These are phyloP conservation scores for Pyrenochaeta sp. DNA, from an alignment of 2,329 filamentous ascomycete genomes.

Conservation along the genomic window DNA sequence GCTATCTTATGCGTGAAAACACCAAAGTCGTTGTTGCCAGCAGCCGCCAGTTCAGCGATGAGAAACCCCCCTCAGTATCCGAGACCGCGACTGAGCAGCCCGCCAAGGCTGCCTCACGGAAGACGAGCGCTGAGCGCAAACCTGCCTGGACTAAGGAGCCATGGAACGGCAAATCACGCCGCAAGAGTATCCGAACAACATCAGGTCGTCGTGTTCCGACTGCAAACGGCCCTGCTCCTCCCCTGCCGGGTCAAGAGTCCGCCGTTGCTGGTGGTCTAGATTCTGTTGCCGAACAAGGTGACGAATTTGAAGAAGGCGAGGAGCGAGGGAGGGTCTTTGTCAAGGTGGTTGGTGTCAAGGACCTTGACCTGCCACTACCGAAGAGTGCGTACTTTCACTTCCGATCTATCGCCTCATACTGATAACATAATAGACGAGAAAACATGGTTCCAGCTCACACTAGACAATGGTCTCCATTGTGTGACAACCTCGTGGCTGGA, in stretches of 20 bases:
- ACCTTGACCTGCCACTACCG: slow-evolving; percentile 89
- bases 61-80: slow-evolving; percentile 66
- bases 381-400: slow-evolving; percentile 72
- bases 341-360: slow-evolving; percentile 98
- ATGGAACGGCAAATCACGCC: slow-evolving; percentile 85
- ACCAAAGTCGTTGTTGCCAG: slow-evolving; percentile 97
- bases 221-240: slow-evolving; percentile 73
- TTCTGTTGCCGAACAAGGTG: slow-evolving; percentile 74
- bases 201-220: slow-evolving; percentile 67
- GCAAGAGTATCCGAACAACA: slow-evolving; percentile 68
- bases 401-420: slow-evolving; percentile 1
- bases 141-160: slow-evolving; percentile 97
- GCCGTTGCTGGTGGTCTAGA: slow-evolving; percentile 71
- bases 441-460: slow-evolving; percentile 95
- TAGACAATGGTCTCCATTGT: slow-evolving; percentile 98
- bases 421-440: slow-evolving; percentile 54
- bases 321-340: slow-evolving; percentile 94
- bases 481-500: slow-evolving; percentile 97
- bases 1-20: slow-evolving; percentile 98
- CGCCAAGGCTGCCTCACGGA: slow-evolving; percentile 75
- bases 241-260: slow-evolving; percentile 87
- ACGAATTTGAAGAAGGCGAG: slow-evolving; percentile 76
- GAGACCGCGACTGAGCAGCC: slow-evolving; percentile 49
- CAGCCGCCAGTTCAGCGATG: slow-evolving; percentile 65
- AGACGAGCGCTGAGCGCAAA: slow-evolving; percentile 70